phyloP scores from a whole-genome alignment of 169 alveolate genomes.

The Eimeria necatrix region DNA sequence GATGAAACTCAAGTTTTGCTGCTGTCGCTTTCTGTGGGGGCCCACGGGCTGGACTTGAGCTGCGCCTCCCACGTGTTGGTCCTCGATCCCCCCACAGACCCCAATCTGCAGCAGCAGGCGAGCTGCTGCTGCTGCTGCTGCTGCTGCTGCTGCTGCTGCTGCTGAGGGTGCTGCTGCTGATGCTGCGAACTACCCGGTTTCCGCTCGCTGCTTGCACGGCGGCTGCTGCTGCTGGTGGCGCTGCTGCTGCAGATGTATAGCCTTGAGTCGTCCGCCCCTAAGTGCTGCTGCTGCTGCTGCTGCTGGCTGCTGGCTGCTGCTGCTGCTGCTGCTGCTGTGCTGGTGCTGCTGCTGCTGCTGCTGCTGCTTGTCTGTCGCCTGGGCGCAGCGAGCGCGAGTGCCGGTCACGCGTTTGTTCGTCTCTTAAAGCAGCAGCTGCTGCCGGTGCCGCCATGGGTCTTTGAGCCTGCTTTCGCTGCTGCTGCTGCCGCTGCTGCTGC shows the following conservation, averaged over 20 bases:
- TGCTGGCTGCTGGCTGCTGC: background rate
- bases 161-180: too few relatives aligned
- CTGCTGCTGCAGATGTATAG: too few relatives aligned
- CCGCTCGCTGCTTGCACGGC: too few relatives aligned
- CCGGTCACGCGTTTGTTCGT: too few relatives aligned
- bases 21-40: constrained; percentile 75
- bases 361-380: background rate
- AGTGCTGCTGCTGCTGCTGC: background rate
- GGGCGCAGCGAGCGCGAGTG: too few relatives aligned
- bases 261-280: too few relatives aligned
- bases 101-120: constrained; percentile 80
- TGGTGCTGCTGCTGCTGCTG: background rate
- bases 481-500: background rate
- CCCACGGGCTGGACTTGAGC: constrained; percentile 80
- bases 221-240: too few relatives aligned
- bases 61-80: constrained; percentile 80
- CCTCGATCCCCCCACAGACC: constrained; percentile 81
- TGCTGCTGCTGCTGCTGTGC: background rate
- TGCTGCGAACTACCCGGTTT: too few relatives aligned
- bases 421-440: background rate
- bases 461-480: background rate
- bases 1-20: constrained; percentile 61
- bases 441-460: background rate
- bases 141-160: too few relatives aligned
- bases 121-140: background rate